phyloP scores from a whole-genome alignment of 176 grass and related monocot species.

The Triticum turgidum region DNA sequence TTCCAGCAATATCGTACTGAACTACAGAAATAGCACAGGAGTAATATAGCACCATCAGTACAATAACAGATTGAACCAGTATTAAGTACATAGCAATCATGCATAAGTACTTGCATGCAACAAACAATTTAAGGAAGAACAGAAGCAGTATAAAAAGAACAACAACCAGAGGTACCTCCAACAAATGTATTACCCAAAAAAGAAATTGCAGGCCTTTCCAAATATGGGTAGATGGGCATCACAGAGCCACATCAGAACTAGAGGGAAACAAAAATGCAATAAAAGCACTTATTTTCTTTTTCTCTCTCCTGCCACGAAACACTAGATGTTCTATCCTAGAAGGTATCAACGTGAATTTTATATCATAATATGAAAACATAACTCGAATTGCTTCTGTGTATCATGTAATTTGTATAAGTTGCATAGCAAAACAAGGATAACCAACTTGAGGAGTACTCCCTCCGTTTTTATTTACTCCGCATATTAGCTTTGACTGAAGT shows the following conservation, averaged over 20 bases:
- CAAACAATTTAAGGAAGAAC: neutral
- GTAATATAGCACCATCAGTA: neutral
- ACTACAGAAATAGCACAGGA: neutral
- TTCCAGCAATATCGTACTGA: neutral
- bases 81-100: neutral
- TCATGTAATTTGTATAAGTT: neutral
- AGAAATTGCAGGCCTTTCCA: neutral
- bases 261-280: neutral
- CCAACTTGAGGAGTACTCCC: neutral
- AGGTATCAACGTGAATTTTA: neutral
- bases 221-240: neutral
- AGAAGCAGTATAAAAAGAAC: neutral
- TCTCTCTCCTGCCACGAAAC: neutral
- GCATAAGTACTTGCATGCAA: neutral
- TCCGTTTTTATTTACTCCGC: neutral
- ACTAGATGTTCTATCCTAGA: neutral
- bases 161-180: neutral
- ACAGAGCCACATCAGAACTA: neutral
- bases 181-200: neutral
- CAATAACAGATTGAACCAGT: neutral
- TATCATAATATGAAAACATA: constrained; percentile 3
- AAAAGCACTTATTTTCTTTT: neutral
- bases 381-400: neutral
- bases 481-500: no score
- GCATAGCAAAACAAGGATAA: neutral